Conservation (phyloP, 768 basidiomycete species). For the Leccinum broughii region DNA sequence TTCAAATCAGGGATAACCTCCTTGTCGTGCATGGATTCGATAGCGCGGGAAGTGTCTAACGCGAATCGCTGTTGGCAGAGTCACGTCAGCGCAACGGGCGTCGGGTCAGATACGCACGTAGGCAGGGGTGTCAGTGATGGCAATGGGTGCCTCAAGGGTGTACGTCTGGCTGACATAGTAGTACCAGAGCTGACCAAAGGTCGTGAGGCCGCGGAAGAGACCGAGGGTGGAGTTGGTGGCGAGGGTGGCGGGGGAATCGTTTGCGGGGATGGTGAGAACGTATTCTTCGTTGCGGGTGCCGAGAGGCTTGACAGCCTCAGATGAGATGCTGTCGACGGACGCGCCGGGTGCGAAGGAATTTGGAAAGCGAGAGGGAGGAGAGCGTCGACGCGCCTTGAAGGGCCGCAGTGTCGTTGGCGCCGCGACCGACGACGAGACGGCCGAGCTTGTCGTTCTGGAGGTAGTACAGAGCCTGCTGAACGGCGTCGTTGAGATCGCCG, state of each 20-base stretch:
- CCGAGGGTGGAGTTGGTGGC: slow-evolving; percentile 40
- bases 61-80: too few species aligned
- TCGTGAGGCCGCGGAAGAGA: too few species aligned
- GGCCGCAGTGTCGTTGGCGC: slow-evolving; percentile 30
- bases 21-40: too few species aligned
- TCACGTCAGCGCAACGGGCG: too few species aligned
- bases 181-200: too few species aligned
- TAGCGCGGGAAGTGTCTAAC: too few species aligned
- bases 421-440: slow-evolving; percentile 43
- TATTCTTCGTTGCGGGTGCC: slow-evolving; percentile 48
- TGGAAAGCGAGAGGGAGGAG: slow-evolving; percentile 24
- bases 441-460: slow-evolving; percentile 40
- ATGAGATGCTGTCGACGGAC: slow-evolving; percentile 30
- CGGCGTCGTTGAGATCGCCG: slow-evolving; percentile 35
- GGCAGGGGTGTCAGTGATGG: too few species aligned
- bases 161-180: too few species aligned
- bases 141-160: too few species aligned
- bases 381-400: slow-evolving; percentile 30
- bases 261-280: slow-evolving; percentile 37
- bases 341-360: slow-evolving; percentile 19
- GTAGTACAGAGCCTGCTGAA: slow-evolving; percentile 30
- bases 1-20: too few species aligned
- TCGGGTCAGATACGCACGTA: too few species aligned
- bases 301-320: slow-evolving; percentile 38
- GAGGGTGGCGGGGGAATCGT: slow-evolving; percentile 39